These are phyloP conservation scores for Paraphoma chrysanthemicola DNA, from an alignment of 2,329 filamentous ascomycete species.

Conservation along the genomic window DNA sequence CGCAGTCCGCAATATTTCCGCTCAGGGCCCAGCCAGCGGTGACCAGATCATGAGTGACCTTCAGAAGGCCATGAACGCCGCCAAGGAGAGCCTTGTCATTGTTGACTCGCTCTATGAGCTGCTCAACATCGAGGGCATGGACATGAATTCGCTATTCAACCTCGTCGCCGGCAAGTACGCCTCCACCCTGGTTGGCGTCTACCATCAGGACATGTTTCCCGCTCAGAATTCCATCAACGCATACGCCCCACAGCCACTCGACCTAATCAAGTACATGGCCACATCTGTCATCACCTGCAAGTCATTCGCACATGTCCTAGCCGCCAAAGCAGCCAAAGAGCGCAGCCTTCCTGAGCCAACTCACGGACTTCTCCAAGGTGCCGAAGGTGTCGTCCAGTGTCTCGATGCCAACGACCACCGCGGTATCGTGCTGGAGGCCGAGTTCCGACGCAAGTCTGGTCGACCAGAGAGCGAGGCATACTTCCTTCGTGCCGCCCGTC, in stretches of 20 bases:
- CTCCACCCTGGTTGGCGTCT: conserved; percentile 77
- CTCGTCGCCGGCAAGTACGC: conserved; percentile 70
- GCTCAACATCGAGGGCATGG: conserved; percentile 38
- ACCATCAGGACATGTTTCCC: conserved; percentile 81
- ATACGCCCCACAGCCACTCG: conserved; percentile 62
- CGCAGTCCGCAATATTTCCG: conserved; percentile 72
- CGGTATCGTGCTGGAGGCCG: conserved; percentile 80
- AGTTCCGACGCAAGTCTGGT: conserved; percentile 84
- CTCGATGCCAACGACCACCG: conserved; percentile 60
- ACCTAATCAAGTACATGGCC: conserved; percentile 81
- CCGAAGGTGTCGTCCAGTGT: conserved; percentile 80
- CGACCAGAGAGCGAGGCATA: conserved; percentile 76
- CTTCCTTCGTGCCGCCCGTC: conserved; percentile 51
- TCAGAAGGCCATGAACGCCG: conserved; percentile 23
- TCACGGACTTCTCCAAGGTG: conserved; percentile 78
- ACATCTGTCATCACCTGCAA: conserved; percentile 81
- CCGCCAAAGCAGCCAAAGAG: conserved; percentile 76
- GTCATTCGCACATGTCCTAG: conserved; percentile 76
- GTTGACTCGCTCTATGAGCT: conserved; percentile 81
- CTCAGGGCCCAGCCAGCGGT: conserved; percentile 68
- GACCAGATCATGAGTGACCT: conserved; percentile 48
- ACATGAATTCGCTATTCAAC: conserved; percentile 69
- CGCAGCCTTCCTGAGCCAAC: conserved; percentile 76
- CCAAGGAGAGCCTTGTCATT: conserved; percentile 65
- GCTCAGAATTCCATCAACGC: conserved; percentile 50